Evolutionary conservation across 1,284 basidiomycete genomes (phyloP).

Genomic region (Apiotrichum porosum): DNA sequence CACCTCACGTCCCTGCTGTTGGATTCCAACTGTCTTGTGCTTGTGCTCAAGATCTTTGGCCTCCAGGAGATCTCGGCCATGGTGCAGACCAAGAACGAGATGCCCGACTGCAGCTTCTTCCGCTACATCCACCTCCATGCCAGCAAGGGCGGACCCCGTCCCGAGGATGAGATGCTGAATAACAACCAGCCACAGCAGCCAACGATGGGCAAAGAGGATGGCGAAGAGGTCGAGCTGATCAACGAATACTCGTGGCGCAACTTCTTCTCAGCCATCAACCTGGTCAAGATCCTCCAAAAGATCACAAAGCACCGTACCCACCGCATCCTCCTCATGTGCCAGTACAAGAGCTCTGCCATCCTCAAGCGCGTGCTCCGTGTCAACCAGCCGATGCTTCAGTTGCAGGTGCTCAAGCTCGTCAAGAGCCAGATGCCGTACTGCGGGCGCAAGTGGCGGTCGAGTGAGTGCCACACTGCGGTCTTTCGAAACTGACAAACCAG

Average conservation of each 20-base stretch:
- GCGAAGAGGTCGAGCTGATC: slow-evolving; percentile 81
- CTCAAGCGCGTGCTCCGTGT: slow-evolving; percentile 92
- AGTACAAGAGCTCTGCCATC: slow-evolving; percentile 97
- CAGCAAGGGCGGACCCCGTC: slow-evolving; percentile 52
- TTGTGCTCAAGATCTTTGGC: slow-evolving; percentile 98
- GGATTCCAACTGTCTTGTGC: slow-evolving; percentile 88
- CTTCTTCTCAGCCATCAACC: slow-evolving; percentile 97
- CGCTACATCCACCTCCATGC: slow-evolving; percentile 66
- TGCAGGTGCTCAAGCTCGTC: slow-evolving; percentile 95
- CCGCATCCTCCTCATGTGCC: slow-evolving; percentile 90
- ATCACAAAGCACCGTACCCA: slow-evolving; percentile 91
- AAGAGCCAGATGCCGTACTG: slow-evolving; percentile 99
- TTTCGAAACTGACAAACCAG: slow-evolving; percentile 50
- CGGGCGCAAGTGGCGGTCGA: slow-evolving; percentile 96
- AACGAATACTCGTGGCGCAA: slow-evolving; percentile 97
- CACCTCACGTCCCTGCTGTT: slow-evolving; percentile 90
- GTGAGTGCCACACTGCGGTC: slow-evolving; percentile 52
- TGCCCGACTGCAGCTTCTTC: slow-evolving; percentile 68
- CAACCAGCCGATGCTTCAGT: slow-evolving; percentile 86
- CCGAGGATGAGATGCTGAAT: neutral
- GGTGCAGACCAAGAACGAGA: slow-evolving; percentile 80
- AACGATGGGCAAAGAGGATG: slow-evolving; percentile 36
- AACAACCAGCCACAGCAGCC: slow-evolving; percentile 45
- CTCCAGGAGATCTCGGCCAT: slow-evolving; percentile 81
- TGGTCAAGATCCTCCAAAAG: slow-evolving; percentile 97